Conservation (phyloP, 106 monocot genomes). For the Gastrodia elata region DNA sequence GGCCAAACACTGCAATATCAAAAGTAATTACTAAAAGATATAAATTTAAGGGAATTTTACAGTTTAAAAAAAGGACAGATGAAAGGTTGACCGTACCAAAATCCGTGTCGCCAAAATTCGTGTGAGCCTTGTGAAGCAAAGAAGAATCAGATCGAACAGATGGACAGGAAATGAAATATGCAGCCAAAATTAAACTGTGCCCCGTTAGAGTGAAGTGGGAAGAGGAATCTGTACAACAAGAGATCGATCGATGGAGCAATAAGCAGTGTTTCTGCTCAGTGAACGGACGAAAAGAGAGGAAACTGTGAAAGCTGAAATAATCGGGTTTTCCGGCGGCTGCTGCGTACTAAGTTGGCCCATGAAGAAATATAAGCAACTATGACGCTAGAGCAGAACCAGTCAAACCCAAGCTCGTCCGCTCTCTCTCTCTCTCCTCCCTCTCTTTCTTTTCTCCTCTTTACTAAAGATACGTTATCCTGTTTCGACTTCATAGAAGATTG, state of each 20-base stretch:
- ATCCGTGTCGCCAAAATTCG: background rate
- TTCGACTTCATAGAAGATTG: background rate
- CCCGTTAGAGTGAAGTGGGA: background rate
- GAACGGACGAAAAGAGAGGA: background rate
- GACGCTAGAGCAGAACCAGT: background rate
- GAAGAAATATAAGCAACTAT: background rate
- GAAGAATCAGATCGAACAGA: background rate
- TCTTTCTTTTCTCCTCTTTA: background rate
- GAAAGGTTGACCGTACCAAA: background rate
- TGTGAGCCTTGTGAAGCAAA: background rate
- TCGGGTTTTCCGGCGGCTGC: background rate
- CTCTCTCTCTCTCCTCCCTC: background rate
- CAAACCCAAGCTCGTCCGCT: conserved; percentile 2
- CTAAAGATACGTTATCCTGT: background rate
- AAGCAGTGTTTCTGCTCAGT: too few species aligned
- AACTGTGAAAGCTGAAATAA: too few species aligned
- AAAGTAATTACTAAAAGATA: background rate
- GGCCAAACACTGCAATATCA: background rate
- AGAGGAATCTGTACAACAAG: background rate
- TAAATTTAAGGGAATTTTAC: background rate
- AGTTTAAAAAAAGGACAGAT: background rate
- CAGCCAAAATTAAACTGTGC: background rate
- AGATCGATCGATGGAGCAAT: background rate
- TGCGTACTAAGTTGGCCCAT: background rate
- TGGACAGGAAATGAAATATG: background rate